Evolutionary conservation across 768 basidiomycete genomes (phyloP).

Genomic region (Trametes elegans): DNA sequence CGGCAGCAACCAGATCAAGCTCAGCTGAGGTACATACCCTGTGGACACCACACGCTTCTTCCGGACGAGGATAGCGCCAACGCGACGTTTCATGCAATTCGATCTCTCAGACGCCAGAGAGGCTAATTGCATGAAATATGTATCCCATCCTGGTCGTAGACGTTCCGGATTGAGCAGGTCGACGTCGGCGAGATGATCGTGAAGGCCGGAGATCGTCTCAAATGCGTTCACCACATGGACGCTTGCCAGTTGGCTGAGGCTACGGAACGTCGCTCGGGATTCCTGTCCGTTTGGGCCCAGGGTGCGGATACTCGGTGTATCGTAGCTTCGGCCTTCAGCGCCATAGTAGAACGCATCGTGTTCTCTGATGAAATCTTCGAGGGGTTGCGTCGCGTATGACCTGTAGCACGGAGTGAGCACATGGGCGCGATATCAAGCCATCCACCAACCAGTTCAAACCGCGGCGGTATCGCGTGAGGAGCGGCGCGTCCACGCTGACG

Average conservation of each 20-base stretch:
- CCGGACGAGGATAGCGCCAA: slow-evolving; percentile 90
- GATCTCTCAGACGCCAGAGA: slow-evolving; percentile 86
- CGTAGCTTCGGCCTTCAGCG: background rate
- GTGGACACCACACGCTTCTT: slow-evolving; percentile 78
- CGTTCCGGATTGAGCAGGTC: slow-evolving; percentile 72
- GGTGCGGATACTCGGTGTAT: background rate
- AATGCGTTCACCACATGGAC: slow-evolving; percentile 69
- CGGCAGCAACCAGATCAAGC: background rate
- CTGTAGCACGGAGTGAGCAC: slow-evolving; percentile 9
- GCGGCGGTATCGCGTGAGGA: slow-evolving; percentile 65
- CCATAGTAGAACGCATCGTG: slow-evolving; percentile 74
- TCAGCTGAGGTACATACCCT: slow-evolving; percentile 48
- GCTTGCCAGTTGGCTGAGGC: slow-evolving; percentile 49
- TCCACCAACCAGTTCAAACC: slow-evolving; percentile 4
- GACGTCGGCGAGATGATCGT: slow-evolving; percentile 62
- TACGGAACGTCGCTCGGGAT: slow-evolving; percentile 16
- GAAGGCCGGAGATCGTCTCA: slow-evolving; percentile 47
- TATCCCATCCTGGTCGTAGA: slow-evolving; percentile 89
- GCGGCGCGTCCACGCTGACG: slow-evolving; percentile 78
- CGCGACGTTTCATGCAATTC: slow-evolving; percentile 96
- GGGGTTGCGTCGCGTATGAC: slow-evolving; percentile 31
- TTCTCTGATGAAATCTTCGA: slow-evolving; percentile 72
- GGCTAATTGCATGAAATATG: slow-evolving; percentile 96
- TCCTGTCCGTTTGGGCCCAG: background rate
- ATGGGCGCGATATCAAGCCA: background rate